Conservation (phyloP, 2,329 filamentous ascomycete species). For the Escovopsis sp. region DNA sequence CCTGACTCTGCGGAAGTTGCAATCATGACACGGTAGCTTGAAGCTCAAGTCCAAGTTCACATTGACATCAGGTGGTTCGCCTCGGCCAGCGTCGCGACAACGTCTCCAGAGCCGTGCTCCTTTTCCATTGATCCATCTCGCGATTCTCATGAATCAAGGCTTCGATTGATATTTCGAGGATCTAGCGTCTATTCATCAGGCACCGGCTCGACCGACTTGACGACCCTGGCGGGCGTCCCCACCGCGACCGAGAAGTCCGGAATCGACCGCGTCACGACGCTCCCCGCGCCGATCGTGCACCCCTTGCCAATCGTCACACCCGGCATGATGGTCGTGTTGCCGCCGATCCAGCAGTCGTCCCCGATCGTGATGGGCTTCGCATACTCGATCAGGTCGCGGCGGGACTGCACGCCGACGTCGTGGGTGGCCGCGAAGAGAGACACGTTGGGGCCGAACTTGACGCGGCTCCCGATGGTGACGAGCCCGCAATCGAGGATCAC, state of each 20-base stretch:
- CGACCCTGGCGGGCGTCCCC: slow-evolving; percentile 32
- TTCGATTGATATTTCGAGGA: background rate
- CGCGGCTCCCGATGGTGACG: slow-evolving; percentile 54
- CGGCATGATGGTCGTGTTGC: slow-evolving; percentile 32
- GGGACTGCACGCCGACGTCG: slow-evolving; percentile 44
- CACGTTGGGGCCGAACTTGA: slow-evolving; percentile 58
- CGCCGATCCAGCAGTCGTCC: slow-evolving; percentile 42
- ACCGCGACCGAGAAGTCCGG: slow-evolving; percentile 33
- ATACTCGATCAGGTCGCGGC: slow-evolving; percentile 32
- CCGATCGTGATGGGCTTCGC: slow-evolving; percentile 32
- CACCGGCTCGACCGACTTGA: slow-evolving; percentile 30
- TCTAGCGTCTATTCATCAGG: slow-evolving; percentile 9
- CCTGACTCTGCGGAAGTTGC: no score
- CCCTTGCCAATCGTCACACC: slow-evolving; percentile 39
- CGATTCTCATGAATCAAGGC: background rate
- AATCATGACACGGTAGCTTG: no score
- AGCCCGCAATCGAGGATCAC: slow-evolving; percentile 61
- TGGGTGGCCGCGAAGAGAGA: slow-evolving; percentile 58
- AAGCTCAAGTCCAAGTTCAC: no score
- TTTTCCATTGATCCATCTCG: background rate
- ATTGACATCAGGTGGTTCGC: no score
- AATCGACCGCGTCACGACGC: slow-evolving; percentile 34
- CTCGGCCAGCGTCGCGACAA: no score
- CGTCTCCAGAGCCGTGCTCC: background rate
- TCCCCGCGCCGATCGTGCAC: slow-evolving; percentile 34